A percentile compares a stretch with the other conserved stretches of the same genome.
phyloP scores from a whole-genome alignment of 495 filamentous ascomycete species.

The Jackrogersella multiformis region DNA sequence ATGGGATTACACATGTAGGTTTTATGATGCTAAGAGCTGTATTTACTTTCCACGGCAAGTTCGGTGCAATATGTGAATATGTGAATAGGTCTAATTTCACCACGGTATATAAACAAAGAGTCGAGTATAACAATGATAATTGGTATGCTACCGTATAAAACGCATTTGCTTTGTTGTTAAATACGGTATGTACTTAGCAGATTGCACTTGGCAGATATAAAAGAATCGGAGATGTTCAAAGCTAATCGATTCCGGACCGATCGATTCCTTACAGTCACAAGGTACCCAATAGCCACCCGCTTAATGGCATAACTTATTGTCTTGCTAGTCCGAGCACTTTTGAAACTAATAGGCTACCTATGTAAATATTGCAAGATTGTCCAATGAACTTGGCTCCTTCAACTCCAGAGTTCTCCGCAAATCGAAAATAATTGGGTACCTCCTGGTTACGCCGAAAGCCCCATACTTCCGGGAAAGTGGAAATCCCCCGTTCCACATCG shows the following conservation, averaged over 20 bases:
- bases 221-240: background rate
- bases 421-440: background rate
- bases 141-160: constrained; percentile 12
- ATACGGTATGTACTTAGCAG: no score
- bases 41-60: no score
- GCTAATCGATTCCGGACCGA: constrained; percentile 11
- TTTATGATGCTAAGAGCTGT: background rate
- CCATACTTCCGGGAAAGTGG: constrained; percentile 37
- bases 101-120: background rate
- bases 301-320: constrained; percentile 1
- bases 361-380: background rate
- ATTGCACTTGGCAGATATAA: background rate
- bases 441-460: constrained; percentile 13
- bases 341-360: background rate
- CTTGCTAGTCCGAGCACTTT: background rate
- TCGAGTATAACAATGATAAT: background rate
- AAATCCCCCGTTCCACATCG: constrained; percentile 19
- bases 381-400: constrained; percentile 31
- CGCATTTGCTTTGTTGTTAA: background rate
- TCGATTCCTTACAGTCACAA: background rate
- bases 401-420: constrained; percentile 21
- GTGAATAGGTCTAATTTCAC: background rate
- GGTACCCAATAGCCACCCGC: background rate
- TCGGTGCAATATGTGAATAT: no score
- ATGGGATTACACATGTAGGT: background rate